Evolutionary conservation across 108 stramenopile genomes (phyloP).

Genomic region (Heterococcus sp.): DNA sequence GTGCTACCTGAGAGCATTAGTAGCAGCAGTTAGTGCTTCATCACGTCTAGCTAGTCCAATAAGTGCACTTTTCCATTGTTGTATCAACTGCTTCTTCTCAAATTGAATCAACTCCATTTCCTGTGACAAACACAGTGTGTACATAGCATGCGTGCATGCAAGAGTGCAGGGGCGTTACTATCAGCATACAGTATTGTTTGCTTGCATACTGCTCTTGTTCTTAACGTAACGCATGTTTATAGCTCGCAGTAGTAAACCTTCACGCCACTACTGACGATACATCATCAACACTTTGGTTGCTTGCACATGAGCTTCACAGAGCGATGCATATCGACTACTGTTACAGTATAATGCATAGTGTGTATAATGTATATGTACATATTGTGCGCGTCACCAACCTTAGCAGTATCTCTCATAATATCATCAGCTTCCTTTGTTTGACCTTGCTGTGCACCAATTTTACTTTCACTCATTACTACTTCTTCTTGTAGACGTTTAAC

Average conservation of each 20-base stretch:
- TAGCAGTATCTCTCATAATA: slow-evolving; percentile 67
- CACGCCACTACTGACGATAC: too few species aligned
- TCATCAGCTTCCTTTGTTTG: slow-evolving; percentile 60
- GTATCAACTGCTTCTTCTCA: slow-evolving; percentile 75
- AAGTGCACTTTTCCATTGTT: slow-evolving; percentile 74
- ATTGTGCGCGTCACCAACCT: not conserved
- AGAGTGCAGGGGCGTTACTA: too few species aligned
- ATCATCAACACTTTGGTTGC: too few species aligned
- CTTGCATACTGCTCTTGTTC: too few species aligned
- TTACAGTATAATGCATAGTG: not conserved
- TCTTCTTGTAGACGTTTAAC: slow-evolving; percentile 53
- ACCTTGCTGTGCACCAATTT: slow-evolving; percentile 61
- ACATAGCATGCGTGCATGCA: too few species aligned
- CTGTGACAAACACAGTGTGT: too few species aligned
- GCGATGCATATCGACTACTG: not conserved
- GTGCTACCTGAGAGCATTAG: slow-evolving; percentile 59
- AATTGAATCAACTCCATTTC: slow-evolving; percentile 68
- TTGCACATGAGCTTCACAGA: too few species aligned
- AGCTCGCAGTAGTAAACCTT: too few species aligned
- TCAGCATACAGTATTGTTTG: too few species aligned
- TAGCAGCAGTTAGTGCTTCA: slow-evolving; percentile 70
- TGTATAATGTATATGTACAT: not conserved
- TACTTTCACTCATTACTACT: slow-evolving; percentile 60
- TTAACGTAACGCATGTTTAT: too few species aligned
- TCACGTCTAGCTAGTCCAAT: slow-evolving; percentile 67